Base-by-base conservation (phyloP, 139 green algal species). In the Chlamydomonas schloesseri region DNA sequence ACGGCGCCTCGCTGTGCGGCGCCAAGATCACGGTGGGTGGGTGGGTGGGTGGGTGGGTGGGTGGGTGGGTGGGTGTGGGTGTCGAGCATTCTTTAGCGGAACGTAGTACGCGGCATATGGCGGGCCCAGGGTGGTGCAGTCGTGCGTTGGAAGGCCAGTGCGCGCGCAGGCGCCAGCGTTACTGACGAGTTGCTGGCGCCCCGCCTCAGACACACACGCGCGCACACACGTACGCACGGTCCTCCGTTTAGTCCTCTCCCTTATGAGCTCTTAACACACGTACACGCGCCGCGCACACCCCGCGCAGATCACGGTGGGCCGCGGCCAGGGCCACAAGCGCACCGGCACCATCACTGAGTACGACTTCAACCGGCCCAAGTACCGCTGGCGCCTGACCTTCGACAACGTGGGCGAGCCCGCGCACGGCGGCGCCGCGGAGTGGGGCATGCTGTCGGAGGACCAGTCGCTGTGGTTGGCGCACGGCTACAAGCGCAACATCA, bases 401-500 rank as follows among this genome's bases (percentile, higher is more conserved):
- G 78, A 84, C 62, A 42, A n/a, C 9, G 31, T 47, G 36, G 78
- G 78, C 21, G 78, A 84, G 65, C 64, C 78, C 18, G 78, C 78
- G 46, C 78, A 84, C 78, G 78, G 79, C 42, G 79, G 79, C 67
- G 34, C 33, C 2, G 79, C 79, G 20, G 79, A 85, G 68, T 85
- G 79, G 79, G 79, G 79, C 79, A 76, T 76, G 67, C 31, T 85
- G 24, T 69, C 34, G 15, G 79, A 85, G 3, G 79, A 76, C 47
- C 79, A 76, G 79, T 77, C 79, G 21, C 65, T 76, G 47, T 85
- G 79, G 79, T n/a, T 85, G 47, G 67, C 67, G n/a, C 79, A 85
- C 67, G 79, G 79, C n/a, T 76, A 85, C 67, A 85, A 85, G 50
- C 79, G 79, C 21, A 85, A 84, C 62, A 84, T 84, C 78, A 84